Base-by-base conservation (phyloP, 352 stramenopile species). In the Pythium chondricola region DNA sequence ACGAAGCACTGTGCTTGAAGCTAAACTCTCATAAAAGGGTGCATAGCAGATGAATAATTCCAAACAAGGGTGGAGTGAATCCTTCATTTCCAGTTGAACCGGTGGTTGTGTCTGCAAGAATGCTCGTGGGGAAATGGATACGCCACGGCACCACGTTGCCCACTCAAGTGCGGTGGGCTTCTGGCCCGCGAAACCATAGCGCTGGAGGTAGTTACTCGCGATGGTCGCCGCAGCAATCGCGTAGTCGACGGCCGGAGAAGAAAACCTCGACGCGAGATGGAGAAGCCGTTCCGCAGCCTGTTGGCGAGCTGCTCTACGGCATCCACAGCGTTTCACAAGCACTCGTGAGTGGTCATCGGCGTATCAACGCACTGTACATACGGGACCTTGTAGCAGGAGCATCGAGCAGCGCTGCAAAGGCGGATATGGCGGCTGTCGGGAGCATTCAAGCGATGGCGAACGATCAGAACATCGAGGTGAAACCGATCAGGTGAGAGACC, bases 241-340 rank as follows among this genome's bases (percentile, higher is more conserved):
- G n/a, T 7, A 40, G 17, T 9, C 17, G n/a, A 24, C 44, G 44
- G 2, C 40, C 31, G 31, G 38, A 35, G n/a, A 10, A 47, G 6
- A 55, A 51, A 36, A 46, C 47, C 0, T 42, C 53, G 36, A 69
- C 63, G 26, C 60, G 56, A 35, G 63, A 69, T 43, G 63, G 63
- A 32, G 52, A 68, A 42, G 24, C 49, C 24, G 65, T 84, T n/a
- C 75, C 74, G n/a, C 63, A 83, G 37, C 39, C 79, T 14, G 37
- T 38, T 7, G 78, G 78, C 16, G 78, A 89, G 42, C 63, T 71
- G 2, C 64, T 89, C 14, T 87, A 85, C 48, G 78, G 78, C 4
- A 65, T 89, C 29, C 78, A 89, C 59, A 85, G 72, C 38, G 75
- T 87, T 11, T 52, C 82, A 14, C 75, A 87, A 52, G 74, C 69